phyloP scores from a whole-genome alignment of 2,329 filamentous ascomycete species.

The Meredithiella fracta region DNA sequence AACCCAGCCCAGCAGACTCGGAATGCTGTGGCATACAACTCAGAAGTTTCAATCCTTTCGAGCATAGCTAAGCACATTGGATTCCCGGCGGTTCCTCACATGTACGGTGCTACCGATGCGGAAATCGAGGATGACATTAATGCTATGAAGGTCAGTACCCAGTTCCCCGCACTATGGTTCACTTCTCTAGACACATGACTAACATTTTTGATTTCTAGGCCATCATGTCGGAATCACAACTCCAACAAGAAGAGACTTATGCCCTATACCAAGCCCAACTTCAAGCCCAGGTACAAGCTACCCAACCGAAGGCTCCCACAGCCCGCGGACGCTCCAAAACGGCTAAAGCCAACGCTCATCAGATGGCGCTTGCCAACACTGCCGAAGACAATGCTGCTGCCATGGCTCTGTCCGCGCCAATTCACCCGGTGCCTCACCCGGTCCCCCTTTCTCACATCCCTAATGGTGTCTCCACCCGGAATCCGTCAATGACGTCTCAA shows the following conservation, averaged over 20 bases:
- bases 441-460: not conserved
- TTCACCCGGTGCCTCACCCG: not conserved
- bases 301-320: not conserved
- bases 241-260: slow-evolving; percentile 1
- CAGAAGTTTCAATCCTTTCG: slow-evolving; percentile 78
- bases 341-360: not conserved
- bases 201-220: slow-evolving; percentile 8
- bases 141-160: slow-evolving; percentile 55
- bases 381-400: slow-evolving; percentile 1
- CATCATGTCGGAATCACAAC: slow-evolving; percentile 10
- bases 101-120: slow-evolving; percentile 51
- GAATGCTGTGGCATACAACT: slow-evolving; percentile 84
- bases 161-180: not conserved
- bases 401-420: not conserved
- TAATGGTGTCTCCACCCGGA: not conserved
- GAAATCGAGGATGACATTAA: slow-evolving; percentile 79
- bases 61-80: slow-evolving; percentile 90
- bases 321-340: not conserved
- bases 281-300: not conserved
- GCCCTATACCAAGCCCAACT: not conserved
- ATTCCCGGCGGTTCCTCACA: slow-evolving; percentile 84
- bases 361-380: not conserved
- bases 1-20: slow-evolving; percentile 61
- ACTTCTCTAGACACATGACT: not conserved
- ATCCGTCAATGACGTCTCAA: not conserved